phyloP scores from a whole-genome alignment of 495 filamentous ascomycete species.

The Podospora pseudoanserina region DNA sequence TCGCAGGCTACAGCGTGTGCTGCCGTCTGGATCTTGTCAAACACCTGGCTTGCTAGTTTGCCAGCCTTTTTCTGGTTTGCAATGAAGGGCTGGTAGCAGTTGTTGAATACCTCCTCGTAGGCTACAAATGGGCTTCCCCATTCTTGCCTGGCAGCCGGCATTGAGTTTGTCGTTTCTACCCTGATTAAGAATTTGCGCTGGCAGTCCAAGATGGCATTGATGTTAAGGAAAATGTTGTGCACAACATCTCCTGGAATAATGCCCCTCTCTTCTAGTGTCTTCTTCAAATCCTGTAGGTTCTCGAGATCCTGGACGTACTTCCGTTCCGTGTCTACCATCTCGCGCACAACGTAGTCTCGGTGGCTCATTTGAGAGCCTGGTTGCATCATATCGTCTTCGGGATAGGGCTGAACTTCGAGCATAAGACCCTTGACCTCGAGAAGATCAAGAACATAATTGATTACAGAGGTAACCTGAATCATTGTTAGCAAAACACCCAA shows the following conservation, averaged over 20 bases:
- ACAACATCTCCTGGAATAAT: conserved; percentile 84
- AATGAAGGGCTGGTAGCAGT: conserved; percentile 89
- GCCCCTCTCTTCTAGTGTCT: conserved; percentile 78
- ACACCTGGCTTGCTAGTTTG: conserved; percentile 56
- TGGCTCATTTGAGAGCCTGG: conserved; percentile 63
- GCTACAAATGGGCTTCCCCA: conserved; percentile 85
- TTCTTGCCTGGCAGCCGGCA: conserved; percentile 72
- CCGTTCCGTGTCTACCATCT: conserved; percentile 88
- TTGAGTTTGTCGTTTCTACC: conserved; percentile 89
- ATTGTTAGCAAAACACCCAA: conserved; percentile 16
- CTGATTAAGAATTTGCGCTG: conserved; percentile 91
- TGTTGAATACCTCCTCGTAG: conserved; percentile 72
- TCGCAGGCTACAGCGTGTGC: conserved; percentile 55
- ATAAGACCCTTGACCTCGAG: conserved; percentile 71
- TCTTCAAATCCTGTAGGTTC: conserved; percentile 89
- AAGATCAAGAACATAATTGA: conserved; percentile 87
- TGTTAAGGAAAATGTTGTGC: conserved; percentile 93
- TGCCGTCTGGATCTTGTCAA: conserved; percentile 55
- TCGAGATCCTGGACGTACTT: conserved; percentile 99
- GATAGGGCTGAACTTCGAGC: conserved; percentile 49
- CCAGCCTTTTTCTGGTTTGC: conserved; percentile 80
- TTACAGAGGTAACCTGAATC: conserved; percentile 57
- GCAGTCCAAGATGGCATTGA: conserved; percentile 91
- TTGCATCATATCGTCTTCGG: conserved; percentile 43
- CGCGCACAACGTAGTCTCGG: conserved; percentile 80